phyloP scores from a whole-genome alignment of 805 yeast genomes.

The Wickerhamiella nectarea region DNA sequence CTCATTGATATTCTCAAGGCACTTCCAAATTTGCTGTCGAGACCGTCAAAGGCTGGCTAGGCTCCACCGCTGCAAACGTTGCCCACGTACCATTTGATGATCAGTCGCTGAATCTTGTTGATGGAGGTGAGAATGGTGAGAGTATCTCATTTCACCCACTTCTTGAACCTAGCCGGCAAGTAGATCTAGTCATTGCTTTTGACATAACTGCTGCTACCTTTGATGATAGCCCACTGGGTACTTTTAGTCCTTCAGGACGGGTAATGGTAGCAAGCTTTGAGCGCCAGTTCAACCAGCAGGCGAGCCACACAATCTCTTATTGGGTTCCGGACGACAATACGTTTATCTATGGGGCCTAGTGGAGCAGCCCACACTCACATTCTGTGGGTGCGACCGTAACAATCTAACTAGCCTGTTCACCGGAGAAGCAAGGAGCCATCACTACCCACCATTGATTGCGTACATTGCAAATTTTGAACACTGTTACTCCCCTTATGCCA shows the following conservation, averaged over 20 bases:
- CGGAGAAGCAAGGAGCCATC: background rate
- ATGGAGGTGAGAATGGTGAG: conserved; percentile 71
- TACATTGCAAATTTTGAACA: conserved; percentile 63
- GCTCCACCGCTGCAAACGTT: background rate
- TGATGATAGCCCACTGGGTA: conserved; percentile 6
- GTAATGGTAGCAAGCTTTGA: conserved; percentile 21
- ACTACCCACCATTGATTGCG: conserved; percentile 57
- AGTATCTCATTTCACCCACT: conserved; percentile 58
- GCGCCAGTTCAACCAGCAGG: conserved; percentile 22
- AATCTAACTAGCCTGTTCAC: conserved; percentile 51
- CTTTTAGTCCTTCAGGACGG: conserved; percentile 28
- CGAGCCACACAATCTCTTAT: conserved; percentile 20
- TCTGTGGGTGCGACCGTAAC: conserved; percentile 64
- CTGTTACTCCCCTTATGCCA: conserved; percentile 50
- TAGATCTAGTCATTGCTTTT: conserved; percentile 50
- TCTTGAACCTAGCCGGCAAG: conserved; percentile 42
- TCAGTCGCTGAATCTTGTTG: conserved; percentile 38
- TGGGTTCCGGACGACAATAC: conserved; percentile 28
- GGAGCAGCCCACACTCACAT: conserved; percentile 50
- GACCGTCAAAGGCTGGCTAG: background rate
- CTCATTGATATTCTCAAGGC: background rate
- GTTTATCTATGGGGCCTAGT: conserved; percentile 36
- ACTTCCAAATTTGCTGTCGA: background rate
- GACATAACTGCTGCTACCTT: conserved; percentile 28
- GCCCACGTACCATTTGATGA: conserved; percentile 38